Evolutionary conservation across 495 filamentous ascomycete genomes (phyloP).

Genomic region (Penicillium lagena): DNA sequence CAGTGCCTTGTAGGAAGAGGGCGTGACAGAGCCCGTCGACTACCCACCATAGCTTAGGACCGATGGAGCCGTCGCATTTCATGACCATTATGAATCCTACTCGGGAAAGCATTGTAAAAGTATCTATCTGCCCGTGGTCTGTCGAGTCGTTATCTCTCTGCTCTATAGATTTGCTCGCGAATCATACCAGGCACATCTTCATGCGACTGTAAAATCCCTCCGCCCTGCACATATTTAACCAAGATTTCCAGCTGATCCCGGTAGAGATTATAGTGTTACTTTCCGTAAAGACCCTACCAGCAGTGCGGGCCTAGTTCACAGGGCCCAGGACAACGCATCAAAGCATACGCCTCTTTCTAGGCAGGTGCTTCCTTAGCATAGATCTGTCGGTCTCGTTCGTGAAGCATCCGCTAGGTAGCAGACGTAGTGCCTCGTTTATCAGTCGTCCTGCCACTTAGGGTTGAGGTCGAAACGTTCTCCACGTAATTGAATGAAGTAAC

Average conservation of each 20-base stretch:
- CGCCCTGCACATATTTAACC: constrained; percentile 14
- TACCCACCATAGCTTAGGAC: no score
- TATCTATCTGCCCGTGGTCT: background rate
- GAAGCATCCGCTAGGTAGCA: constrained; percentile 4
- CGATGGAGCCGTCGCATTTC: no score
- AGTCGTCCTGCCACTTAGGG: constrained; percentile 1
- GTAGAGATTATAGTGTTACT: constrained; percentile 13
- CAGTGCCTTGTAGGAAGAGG: no score
- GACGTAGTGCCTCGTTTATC: constrained; percentile 1
- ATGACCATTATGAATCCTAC: no score
- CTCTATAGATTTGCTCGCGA: constrained; percentile 4
- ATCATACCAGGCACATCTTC: constrained; percentile 10
- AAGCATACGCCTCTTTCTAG: background rate
- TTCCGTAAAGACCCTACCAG: constrained; percentile 6
- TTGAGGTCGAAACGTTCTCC: constrained; percentile 1
- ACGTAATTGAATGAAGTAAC: constrained; percentile 7
- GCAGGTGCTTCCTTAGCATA: background rate
- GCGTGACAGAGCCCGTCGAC: no score
- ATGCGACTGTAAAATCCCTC: constrained; percentile 5
- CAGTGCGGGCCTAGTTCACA: background rate
- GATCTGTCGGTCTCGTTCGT: constrained; percentile 1
- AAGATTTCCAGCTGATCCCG: constrained; percentile 10
- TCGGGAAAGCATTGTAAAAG: background rate
- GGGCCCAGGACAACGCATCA: constrained; percentile 1
- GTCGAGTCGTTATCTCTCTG: constrained; percentile 3